A percentile compares a stretch with the other conserved stretches of the same genome.
Evolutionary conservation across 2,329 filamentous ascomycete species (phyloP).

Genomic region (Pyricularia grisea): DNA sequence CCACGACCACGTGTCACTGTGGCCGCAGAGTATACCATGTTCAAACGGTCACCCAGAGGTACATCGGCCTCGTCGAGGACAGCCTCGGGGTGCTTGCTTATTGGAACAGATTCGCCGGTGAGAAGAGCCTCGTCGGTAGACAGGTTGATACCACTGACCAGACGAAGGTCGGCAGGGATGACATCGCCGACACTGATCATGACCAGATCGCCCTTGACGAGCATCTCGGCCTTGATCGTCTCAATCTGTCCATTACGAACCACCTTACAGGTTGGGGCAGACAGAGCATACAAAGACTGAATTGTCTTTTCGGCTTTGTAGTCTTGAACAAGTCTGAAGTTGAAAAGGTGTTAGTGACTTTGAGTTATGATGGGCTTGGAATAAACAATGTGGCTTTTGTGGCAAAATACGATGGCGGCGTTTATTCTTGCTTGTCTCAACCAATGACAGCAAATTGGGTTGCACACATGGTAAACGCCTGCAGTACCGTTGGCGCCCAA

Average conservation of each 20-base stretch:
- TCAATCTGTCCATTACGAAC: constrained; percentile 40
- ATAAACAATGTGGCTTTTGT: not conserved
- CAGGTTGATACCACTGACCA: constrained; percentile 43
- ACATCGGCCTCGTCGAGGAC: constrained; percentile 42
- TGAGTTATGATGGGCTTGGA: not conserved
- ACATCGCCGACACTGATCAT: constrained; percentile 39
- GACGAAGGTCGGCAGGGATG: constrained; percentile 27
- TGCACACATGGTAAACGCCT: not conserved
- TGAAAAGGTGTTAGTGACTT: not conserved
- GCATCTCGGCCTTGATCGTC: constrained; percentile 38
- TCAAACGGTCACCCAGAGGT: constrained; percentile 46
- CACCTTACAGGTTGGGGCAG: constrained; percentile 36
- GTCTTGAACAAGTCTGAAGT: constrained; percentile 32
- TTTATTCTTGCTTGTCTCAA: not conserved
- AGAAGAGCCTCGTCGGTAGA: constrained; percentile 53
- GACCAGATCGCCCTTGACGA: constrained; percentile 49
- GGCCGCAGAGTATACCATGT: constrained; percentile 52
- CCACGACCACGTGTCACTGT: constrained; percentile 53
- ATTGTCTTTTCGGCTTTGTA: constrained; percentile 44
- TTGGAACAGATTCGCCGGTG: constrained; percentile 53
- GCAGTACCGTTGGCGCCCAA: not conserved
- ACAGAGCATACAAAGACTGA: constrained; percentile 37
- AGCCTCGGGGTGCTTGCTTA: constrained; percentile 39
- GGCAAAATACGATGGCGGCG: not conserved
- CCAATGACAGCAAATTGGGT: not conserved